These are phyloP conservation scores for Phoma sp. DNA, from an alignment of 2,329 filamentous ascomycete species.

Conservation along the genomic window DNA sequence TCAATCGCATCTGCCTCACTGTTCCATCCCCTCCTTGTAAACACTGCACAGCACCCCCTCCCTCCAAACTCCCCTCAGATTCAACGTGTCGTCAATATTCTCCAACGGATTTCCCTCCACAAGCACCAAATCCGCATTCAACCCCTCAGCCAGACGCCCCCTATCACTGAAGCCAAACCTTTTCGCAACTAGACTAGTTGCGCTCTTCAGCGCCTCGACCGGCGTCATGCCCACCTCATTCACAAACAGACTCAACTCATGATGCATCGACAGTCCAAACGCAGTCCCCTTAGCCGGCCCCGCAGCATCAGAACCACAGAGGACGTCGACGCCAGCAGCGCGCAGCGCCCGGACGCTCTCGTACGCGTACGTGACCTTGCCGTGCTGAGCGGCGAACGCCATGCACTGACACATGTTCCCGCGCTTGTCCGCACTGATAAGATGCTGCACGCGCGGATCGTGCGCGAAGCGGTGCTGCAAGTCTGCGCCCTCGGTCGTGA, in stretches of 20 bases:
- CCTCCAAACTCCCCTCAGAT: constrained; percentile 55
- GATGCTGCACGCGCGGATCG: constrained; percentile 44
- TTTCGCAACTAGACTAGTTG: constrained; percentile 50
- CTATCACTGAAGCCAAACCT: constrained; percentile 52
- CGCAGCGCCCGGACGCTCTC: constrained; percentile 50
- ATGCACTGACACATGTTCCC: constrained; percentile 52
- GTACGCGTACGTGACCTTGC: constrained; percentile 51
- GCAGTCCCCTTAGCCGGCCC: constrained; percentile 53
- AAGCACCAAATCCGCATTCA: constrained; percentile 53
- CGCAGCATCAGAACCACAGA: constrained; percentile 53
- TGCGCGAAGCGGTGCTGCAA: constrained; percentile 51
- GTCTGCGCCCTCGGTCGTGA: constrained; percentile 50
- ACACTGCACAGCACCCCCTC: constrained; percentile 42
- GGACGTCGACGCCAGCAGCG: constrained; percentile 49
- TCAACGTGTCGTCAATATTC: constrained; percentile 50
- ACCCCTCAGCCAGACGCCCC: constrained; percentile 48
- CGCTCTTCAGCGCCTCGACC: constrained; percentile 49
- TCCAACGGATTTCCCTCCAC: constrained; percentile 54
- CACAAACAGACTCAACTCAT: constrained; percentile 53
- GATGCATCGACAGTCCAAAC: constrained; percentile 52
- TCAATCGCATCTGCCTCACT: not conserved
- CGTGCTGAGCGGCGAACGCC: constrained; percentile 41
- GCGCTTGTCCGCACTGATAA: constrained; percentile 44
- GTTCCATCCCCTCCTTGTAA: constrained; percentile 28
- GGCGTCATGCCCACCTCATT: constrained; percentile 52